A percentile compares a stretch with the other conserved stretches of the same genome.
These are phyloP conservation scores for Trebouxia gelatinosa DNA, from an alignment of 163 green algal genomes.

Conservation along the genomic window DNA sequence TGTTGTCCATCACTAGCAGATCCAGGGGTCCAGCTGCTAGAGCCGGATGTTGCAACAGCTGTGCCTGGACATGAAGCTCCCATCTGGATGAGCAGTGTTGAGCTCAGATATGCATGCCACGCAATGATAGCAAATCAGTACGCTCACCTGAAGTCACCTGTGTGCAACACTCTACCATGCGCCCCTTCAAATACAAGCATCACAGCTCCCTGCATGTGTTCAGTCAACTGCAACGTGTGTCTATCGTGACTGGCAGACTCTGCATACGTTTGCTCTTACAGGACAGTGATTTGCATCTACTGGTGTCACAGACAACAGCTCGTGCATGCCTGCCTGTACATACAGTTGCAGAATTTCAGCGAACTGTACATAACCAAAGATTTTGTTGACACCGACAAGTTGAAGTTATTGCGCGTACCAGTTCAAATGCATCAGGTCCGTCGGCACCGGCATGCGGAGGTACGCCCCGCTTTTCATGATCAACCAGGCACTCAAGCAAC, in stretches of 20 bases:
- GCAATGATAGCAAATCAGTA: no score
- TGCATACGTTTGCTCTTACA: background rate
- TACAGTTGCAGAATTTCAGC: no score
- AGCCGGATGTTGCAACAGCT: background rate
- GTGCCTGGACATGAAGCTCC: conserved; percentile 1
- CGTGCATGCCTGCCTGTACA: no score
- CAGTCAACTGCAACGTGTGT: background rate
- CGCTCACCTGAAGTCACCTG: conserved; percentile 36
- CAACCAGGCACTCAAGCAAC: no score
- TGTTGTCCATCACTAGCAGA: conserved; percentile 32
- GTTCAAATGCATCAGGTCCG: no score
- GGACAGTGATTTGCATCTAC: conserved; percentile 33
- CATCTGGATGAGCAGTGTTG: no score
- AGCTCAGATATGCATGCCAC: no score
- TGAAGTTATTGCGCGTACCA: no score
- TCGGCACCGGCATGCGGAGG: no score
- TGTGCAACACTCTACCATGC: conserved; percentile 33
- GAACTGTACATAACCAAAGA: no score
- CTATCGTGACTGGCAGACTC: background rate
- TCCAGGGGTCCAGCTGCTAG: conserved; percentile 1
- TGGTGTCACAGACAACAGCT: conserved; percentile 28
- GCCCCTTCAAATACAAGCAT: conserved; percentile 34
- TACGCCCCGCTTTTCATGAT: no score
- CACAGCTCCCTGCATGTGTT: conserved; percentile 31
- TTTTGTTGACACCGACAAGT: no score